A percentile compares a stretch with the other conserved stretches of the same genome.
These are phyloP conservation scores for Fusarium drepaniforme DNA, from an alignment of 2,329 filamentous ascomycete genomes.

Conservation along the genomic window DNA sequence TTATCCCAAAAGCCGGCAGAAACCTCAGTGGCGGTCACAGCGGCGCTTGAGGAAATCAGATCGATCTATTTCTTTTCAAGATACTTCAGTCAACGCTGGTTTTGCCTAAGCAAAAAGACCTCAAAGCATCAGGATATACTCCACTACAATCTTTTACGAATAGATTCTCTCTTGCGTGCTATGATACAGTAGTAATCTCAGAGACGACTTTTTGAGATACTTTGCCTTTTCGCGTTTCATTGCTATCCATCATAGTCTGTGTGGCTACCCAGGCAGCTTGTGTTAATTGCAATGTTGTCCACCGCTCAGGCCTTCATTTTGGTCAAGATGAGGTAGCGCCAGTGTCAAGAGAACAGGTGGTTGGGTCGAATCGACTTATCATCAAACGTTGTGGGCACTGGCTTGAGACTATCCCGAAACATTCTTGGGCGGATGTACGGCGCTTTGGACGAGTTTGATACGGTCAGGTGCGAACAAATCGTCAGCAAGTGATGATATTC, in stretches of 20 bases:
- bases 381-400: background rate
- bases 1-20: background rate
- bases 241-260: background rate
- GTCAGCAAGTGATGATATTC: background rate
- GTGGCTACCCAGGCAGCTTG: background rate
- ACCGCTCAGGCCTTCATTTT: background rate
- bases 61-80: background rate
- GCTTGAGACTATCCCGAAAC: background rate
- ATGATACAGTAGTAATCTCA: too few relatives aligned
- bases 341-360: background rate
- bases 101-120: background rate
- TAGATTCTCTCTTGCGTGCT: too few relatives aligned
- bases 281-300: background rate
- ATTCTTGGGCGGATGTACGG: background rate
- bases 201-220: background rate
- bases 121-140: background rate
- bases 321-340: background rate
- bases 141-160: too few relatives aligned
- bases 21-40: background rate
- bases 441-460: background rate
- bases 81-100: background rate
- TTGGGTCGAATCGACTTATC: background rate
- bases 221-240: background rate
- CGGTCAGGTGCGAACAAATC: background rate
- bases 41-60: background rate